Conservation (phyloP, 1,139 yeast genomes). For the Suhomyces coccinellae region DNA sequence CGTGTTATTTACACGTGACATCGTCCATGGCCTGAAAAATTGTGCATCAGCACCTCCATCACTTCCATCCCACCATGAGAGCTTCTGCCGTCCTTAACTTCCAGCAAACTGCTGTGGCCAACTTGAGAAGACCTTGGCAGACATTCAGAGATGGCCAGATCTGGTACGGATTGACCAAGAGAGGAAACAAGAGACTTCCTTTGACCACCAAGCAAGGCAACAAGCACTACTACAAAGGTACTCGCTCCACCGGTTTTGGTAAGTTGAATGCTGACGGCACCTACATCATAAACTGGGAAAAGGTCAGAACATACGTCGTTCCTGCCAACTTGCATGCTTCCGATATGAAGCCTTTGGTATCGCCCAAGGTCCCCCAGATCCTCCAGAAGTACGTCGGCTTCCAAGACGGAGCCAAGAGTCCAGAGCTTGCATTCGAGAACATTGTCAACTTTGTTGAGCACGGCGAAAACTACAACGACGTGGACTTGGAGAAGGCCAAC, state of each 20-base stretch:
- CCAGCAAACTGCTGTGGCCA: slow-evolving; percentile 51
- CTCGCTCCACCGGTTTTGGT: slow-evolving; percentile 93
- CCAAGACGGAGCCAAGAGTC: slow-evolving; percentile 69
- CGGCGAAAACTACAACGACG: slow-evolving; percentile 54
- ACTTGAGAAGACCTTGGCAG: slow-evolving; percentile 85
- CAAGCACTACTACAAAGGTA: slow-evolving; percentile 92
- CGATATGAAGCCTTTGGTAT: slow-evolving; percentile 71
- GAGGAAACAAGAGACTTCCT: slow-evolving; percentile 83
- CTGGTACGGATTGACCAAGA: slow-evolving; percentile 74
- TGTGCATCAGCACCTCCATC: background rate
- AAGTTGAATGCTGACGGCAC: slow-evolving; percentile 70
- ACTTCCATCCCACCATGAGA: slow-evolving; percentile 44
- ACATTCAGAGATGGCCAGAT: slow-evolving; percentile 79
- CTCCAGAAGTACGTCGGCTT: slow-evolving; percentile 71
- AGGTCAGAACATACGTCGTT: slow-evolving; percentile 87
- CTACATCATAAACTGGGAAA: slow-evolving; percentile 76
- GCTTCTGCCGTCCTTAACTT: slow-evolving; percentile 51
- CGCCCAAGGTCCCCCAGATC: slow-evolving; percentile 67
- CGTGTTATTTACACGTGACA: slow-evolving; percentile 1
- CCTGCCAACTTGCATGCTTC: slow-evolving; percentile 54
- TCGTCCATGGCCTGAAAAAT: slow-evolving; percentile 7
- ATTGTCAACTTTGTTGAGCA: slow-evolving; percentile 72
- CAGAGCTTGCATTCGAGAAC: slow-evolving; percentile 70
- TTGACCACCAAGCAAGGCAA: slow-evolving; percentile 93
- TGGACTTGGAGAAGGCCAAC: slow-evolving; percentile 38